Evolutionary conservation across 208 protist species (phyloP).

Genomic region (Trypanosoma platydactyli): DNA sequence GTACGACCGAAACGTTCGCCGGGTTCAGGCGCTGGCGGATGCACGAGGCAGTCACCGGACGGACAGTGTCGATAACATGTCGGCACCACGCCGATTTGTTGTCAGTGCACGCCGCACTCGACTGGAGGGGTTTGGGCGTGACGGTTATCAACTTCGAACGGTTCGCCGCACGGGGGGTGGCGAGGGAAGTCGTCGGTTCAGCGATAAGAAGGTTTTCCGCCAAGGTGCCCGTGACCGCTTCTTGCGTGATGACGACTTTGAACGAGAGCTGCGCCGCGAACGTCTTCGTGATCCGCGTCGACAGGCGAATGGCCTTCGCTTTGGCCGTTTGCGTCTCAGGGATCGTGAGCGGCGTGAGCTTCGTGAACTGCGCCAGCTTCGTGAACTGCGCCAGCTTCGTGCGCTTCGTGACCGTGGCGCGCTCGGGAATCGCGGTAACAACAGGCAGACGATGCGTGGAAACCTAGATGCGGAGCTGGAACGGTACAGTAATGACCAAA

Average conservation of each 20-base stretch:
- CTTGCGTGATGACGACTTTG: conserved; percentile 67
- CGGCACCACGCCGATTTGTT: conserved; percentile 73
- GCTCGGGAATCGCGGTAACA: not conserved
- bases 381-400: conserved; percentile 21
- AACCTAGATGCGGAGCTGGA: conserved; percentile 25
- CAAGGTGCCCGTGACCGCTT: conserved; percentile 71
- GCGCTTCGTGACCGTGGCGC: not conserved
- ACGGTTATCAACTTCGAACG: conserved; percentile 61
- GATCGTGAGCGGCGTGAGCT: conserved; percentile 28
- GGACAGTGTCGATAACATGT: conserved; percentile 38
- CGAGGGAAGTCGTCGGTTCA: conserved; percentile 43
- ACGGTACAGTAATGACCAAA: conserved; percentile 20
- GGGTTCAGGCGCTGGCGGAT: conserved; percentile 70
- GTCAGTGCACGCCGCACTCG: conserved; percentile 76
- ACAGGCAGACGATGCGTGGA: conserved; percentile 11
- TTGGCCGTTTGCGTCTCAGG: conserved; percentile 30
- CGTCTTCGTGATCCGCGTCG: conserved; percentile 28
- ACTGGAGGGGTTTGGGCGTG: conserved; percentile 80
- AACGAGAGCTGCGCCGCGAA: conserved; percentile 62
- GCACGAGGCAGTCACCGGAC: conserved; percentile 64
- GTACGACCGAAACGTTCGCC: conserved; percentile 80
- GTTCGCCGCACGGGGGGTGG: conserved; percentile 18
- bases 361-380: conserved; percentile 14
- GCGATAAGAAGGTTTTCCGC: conserved; percentile 64
- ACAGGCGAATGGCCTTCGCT: conserved; percentile 18